Conservation (phyloP, 768 basidiomycete species). For the Tylopilus vinaceipallidus region DNA sequence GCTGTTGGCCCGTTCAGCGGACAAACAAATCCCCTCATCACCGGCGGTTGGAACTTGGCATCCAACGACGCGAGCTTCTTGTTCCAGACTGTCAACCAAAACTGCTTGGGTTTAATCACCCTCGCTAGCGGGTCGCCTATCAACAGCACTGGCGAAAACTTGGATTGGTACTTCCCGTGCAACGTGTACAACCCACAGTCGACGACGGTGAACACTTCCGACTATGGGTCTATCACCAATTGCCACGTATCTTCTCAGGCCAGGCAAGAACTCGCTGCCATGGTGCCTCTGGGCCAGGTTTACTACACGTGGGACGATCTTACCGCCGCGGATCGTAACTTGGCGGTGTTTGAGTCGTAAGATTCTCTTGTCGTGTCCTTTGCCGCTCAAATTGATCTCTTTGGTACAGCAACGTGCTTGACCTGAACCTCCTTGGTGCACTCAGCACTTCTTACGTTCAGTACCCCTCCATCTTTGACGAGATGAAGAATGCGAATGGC, state of each 20-base stretch:
- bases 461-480: conserved; percentile 82
- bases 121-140: conserved; percentile 72
- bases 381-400: conserved; percentile 5
- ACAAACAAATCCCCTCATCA: conserved; percentile 77
- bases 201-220: conserved; percentile 65
- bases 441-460: conserved; percentile 76
- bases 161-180: conserved; percentile 99
- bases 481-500: conserved; percentile 64
- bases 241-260: conserved; percentile 71
- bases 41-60: conserved; percentile 70
- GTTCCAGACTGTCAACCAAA: conserved; percentile 89
- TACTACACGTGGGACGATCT: conserved; percentile 95
- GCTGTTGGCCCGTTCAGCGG: conserved; percentile 70
- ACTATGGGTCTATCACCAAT: conserved; percentile 58
- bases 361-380: conserved; percentile 32
- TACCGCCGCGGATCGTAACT: conserved; percentile 60
- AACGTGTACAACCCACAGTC: conserved; percentile 79
- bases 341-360: conserved; percentile 94
- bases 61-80: conserved; percentile 92
- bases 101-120: conserved; percentile 77
- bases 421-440: conserved; percentile 83
- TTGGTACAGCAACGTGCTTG: conserved; percentile 73
- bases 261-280: conserved; percentile 46
- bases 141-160: conserved; percentile 49
- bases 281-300: conserved; percentile 74